Evolutionary conservation across 345 rosid genomes (phyloP).

Genomic region (Punica granatum): DNA sequence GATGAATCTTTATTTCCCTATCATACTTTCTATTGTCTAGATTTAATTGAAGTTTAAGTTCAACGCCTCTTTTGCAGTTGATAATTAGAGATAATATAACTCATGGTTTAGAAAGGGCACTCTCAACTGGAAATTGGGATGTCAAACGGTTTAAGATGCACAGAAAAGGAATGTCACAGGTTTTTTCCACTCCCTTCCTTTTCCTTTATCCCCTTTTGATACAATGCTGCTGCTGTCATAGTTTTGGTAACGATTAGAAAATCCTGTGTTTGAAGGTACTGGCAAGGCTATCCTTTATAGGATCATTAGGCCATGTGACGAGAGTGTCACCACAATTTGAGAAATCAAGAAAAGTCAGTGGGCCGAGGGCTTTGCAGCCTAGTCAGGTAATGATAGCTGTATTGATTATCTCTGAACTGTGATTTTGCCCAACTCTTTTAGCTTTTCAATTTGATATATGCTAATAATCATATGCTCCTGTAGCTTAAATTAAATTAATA

Average conservation of each 20-base stretch:
- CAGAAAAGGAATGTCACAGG: conserved; percentile 98
- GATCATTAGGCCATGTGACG: conserved; percentile 72
- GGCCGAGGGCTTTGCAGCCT: conserved; percentile 98
- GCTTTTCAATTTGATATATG: neutral
- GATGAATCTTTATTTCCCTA: neutral
- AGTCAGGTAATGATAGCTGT: conserved; percentile 60
- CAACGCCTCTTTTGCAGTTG: conserved; percentile 25
- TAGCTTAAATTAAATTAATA: neutral
- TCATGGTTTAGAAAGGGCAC: conserved; percentile 71
- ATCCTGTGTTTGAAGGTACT: conserved; percentile 45
- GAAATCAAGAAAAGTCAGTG: conserved; percentile 98
- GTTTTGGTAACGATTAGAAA: conserved; percentile 14
- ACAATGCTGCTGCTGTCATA: neutral
- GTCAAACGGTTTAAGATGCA: conserved; percentile 89
- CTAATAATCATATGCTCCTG: neutral
- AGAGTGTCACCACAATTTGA: conserved; percentile 80
- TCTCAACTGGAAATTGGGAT: conserved; percentile 90
- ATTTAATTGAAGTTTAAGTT: neutral
- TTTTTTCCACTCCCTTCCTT: conserved; percentile 17
- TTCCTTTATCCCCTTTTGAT: conserved; percentile 7
- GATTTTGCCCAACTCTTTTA: neutral
- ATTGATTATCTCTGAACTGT: neutral
- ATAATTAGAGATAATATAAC: conserved; percentile 40
- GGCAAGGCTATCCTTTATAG: conserved; percentile 75
- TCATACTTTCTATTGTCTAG: neutral